These are phyloP conservation scores for Scedosporium dehoogii DNA, from an alignment of 2,329 filamentous ascomycete species.

Conservation along the genomic window DNA sequence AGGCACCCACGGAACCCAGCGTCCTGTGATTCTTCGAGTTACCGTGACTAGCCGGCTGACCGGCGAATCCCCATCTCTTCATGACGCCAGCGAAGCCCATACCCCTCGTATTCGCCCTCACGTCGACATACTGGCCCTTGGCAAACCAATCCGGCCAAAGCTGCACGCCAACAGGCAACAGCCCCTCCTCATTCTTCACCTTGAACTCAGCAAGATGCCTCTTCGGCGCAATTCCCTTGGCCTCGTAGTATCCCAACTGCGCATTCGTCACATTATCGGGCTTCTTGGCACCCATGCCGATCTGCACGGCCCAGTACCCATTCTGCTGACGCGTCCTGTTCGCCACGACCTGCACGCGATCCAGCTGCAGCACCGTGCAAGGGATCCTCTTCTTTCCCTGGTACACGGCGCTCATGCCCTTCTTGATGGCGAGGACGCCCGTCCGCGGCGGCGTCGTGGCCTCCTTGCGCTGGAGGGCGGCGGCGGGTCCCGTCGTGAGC, in stretches of 20 bases:
- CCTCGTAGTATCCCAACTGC: slow-evolving; percentile 79
- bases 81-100: slow-evolving; percentile 96
- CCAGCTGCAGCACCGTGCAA: slow-evolving; percentile 89
- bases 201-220: slow-evolving; percentile 76
- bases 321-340: slow-evolving; percentile 73
- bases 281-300: slow-evolving; percentile 69
- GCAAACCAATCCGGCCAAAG: slow-evolving; percentile 86
- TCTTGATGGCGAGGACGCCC: slow-evolving; percentile 79
- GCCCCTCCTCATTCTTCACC: slow-evolving; percentile 61
- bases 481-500: slow-evolving; percentile 48
- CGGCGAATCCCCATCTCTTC: slow-evolving; percentile 87
- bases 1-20: slow-evolving; percentile 81
- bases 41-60: slow-evolving; percentile 88
- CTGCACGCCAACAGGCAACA: slow-evolving; percentile 65
- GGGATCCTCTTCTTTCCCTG: slow-evolving; percentile 67
- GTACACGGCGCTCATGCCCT: slow-evolving; percentile 91
- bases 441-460: slow-evolving; percentile 57
- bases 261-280: slow-evolving; percentile 71
- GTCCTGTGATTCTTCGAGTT: slow-evolving; percentile 90
- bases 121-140: slow-evolving; percentile 83
- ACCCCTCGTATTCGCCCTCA: slow-evolving; percentile 66
- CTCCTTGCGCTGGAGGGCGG: slow-evolving; percentile 48
- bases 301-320: slow-evolving; percentile 90
- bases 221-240: slow-evolving; percentile 74
- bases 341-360: slow-evolving; percentile 80